A percentile compares a stretch with the other conserved stretches of the same genome.
Conservation (phyloP, 1,139 yeast species). For the Candida sanyaensis region DNA sequence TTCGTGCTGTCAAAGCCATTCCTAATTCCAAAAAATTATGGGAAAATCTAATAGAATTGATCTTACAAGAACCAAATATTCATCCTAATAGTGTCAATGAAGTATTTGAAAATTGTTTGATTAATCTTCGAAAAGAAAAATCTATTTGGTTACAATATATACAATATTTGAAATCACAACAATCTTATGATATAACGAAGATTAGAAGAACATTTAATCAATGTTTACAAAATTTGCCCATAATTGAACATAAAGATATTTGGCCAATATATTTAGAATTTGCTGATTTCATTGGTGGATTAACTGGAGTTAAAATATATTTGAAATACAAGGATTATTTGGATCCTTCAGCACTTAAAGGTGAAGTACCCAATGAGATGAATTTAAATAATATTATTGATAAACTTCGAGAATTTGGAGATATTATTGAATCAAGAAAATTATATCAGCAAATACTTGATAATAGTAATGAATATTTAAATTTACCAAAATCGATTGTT, state of each 20-base stretch:
- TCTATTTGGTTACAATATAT: slow-evolving; percentile 61
- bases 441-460: slow-evolving; percentile 18
- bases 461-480: slow-evolving; percentile 15
- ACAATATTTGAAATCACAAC: slow-evolving; percentile 36
- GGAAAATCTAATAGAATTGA: slow-evolving; percentile 45
- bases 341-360: slow-evolving; percentile 13
- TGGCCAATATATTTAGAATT: slow-evolving; percentile 63
- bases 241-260: slow-evolving; percentile 53
- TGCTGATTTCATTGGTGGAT: slow-evolving; percentile 49
- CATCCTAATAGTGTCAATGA: slow-evolving; percentile 31
- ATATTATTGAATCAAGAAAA: slow-evolving; percentile 14
- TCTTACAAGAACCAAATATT: slow-evolving; percentile 38
- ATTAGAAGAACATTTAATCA: slow-evolving; percentile 54
- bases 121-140: slow-evolving; percentile 40
- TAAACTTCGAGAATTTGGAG: slow-evolving; percentile 27
- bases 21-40: slow-evolving; percentile 59
- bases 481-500: slow-evolving; percentile 17
- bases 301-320: slow-evolving; percentile 44
- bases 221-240: slow-evolving; percentile 52
- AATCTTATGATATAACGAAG: slow-evolving; percentile 34
- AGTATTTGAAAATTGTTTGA: slow-evolving; percentile 46
- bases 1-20: slow-evolving; percentile 52
- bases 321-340: slow-evolving; percentile 41
- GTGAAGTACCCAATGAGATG: slow-evolving; percentile 6
- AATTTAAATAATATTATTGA: slow-evolving; percentile 21